Base-by-base conservation (phyloP, 805 yeast genomes). In the Teunomyces tritomae region DNA sequence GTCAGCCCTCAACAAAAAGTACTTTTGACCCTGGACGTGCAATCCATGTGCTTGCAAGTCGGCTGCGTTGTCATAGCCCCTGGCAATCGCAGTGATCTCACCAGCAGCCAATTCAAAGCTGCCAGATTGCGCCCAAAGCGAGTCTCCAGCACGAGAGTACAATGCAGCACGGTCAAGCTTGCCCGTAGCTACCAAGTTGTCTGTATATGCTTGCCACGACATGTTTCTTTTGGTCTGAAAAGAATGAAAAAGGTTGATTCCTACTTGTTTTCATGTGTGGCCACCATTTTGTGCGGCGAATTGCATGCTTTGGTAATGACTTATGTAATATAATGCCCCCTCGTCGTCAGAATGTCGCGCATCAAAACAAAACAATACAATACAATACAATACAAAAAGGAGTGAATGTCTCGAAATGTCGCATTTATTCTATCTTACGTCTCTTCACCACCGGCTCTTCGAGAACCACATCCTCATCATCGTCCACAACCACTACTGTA, bases 111-210 rank as follows among this genome's bases (percentile, higher is more conserved):
- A 78, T 60, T 65, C 67, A 54, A 89, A 80, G 35, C 81, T 80
- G 51, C 86, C 79, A 13, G 94, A 77, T 57, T 84, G 81, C 17
- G 98, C 98, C 99, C 99, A 94, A 45, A 83, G 79, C 16, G 96
- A 80, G 67, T 91, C 96, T 40, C 99, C 99, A 10, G 95, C 96
- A 57, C 87, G 85, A 8, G 97, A 91, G 71, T 87, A 91, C 57
- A 94, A 82, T 36, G 95, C 94, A 29, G 98, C 97, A 67, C 83
- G 83, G 73, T 92, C 97, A 56, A 94, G 77, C 68, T 88, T 89
- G 53, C 89, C 89, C 44, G 97, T 87, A 48, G 85, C 87, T 56
- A 87, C 73, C 57, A 94, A 83, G 73, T 90, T 92, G 67, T 94
- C 98, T 47, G 97, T 90, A 79, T 94, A 94, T 51, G 97, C 97